phyloP scores from a whole-genome alignment of 805 yeast genomes.

The Lipomyces starkeyi region DNA sequence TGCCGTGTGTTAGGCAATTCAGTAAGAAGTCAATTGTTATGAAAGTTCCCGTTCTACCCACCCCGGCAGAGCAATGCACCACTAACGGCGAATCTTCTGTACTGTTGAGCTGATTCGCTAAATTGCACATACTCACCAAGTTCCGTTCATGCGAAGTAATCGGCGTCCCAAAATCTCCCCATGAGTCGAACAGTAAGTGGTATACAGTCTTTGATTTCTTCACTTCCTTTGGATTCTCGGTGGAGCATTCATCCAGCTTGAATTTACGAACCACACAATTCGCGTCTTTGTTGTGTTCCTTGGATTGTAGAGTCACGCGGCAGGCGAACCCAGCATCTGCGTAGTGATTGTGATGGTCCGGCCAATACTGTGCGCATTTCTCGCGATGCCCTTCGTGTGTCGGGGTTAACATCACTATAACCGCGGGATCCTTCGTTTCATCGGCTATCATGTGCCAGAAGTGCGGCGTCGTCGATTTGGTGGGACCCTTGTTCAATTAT shows the following conservation, averaged over 20 bases:
- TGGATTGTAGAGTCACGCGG: slow-evolving; percentile 8
- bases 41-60: slow-evolving; percentile 94
- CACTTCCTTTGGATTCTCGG: slow-evolving; percentile 18
- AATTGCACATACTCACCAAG: slow-evolving; percentile 58
- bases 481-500: slow-evolving; percentile 88
- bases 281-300: slow-evolving; percentile 23
- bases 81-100: slow-evolving; percentile 61
- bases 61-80: slow-evolving; percentile 96
- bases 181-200: slow-evolving; percentile 77
- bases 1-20: slow-evolving; percentile 23
- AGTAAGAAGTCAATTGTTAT: slow-evolving; percentile 67
- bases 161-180: slow-evolving; percentile 84
- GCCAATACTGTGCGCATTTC: slow-evolving; percentile 88
- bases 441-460: slow-evolving; percentile 79
- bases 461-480: slow-evolving; percentile 72
- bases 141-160: slow-evolving; percentile 56
- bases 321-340: slow-evolving; percentile 11
- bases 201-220: slow-evolving; percentile 41
- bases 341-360: slow-evolving; percentile 42
- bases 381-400: slow-evolving; percentile 74
- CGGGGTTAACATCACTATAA: slow-evolving; percentile 77
- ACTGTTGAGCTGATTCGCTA: slow-evolving; percentile 52
- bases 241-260: slow-evolving; percentile 26
- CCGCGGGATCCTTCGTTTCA: slow-evolving; percentile 69
- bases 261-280: slow-evolving; percentile 31